These are phyloP conservation scores for Fimicolochytrium jonesii DNA, from an alignment of 192 early-diverging fungal genomes.

Conservation along the genomic window DNA sequence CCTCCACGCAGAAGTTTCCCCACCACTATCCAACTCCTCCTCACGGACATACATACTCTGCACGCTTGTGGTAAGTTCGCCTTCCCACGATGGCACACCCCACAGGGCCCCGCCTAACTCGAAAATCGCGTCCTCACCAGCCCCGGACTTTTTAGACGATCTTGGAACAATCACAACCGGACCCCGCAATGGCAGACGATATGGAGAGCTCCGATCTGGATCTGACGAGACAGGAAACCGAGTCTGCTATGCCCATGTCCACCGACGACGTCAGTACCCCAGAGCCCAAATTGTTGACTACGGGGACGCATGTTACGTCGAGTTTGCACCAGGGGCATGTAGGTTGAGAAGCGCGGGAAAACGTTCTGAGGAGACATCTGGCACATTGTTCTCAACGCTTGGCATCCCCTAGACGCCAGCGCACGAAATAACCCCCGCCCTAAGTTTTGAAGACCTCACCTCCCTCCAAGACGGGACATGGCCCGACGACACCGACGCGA, in stretches of 20 bases:
- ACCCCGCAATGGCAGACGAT: too few species aligned
- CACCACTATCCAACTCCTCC: too few species aligned
- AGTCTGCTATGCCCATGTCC: background rate
- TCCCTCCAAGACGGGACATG: background rate
- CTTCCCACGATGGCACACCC: too few species aligned
- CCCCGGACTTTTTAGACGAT: too few species aligned
- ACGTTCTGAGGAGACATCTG: background rate
- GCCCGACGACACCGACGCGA: too few species aligned
- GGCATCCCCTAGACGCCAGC: slow-evolving; percentile 5
- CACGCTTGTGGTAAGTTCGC: too few species aligned
- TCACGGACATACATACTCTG: too few species aligned
- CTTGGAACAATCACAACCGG: too few species aligned
- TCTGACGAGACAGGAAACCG: background rate
- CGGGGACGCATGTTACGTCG: slow-evolving; percentile 1
- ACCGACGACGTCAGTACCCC: slow-evolving; percentile 4
- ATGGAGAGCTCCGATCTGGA: too few species aligned
- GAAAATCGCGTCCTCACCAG: too few species aligned
- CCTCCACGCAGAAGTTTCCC: too few species aligned
- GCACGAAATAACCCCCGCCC: slow-evolving; percentile 9
- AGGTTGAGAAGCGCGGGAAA: background rate
- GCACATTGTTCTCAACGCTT: background rate
- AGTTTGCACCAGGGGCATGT: slow-evolving; percentile 3
- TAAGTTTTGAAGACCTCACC: slow-evolving; percentile 14
- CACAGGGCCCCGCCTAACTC: too few species aligned
- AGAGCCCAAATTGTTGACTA: background rate